Evolutionary conservation across 495 filamentous ascomycete species (phyloP), one percentile per base, ranked within the genome.

Genomic region (Aspergillus indologenus): DNA sequence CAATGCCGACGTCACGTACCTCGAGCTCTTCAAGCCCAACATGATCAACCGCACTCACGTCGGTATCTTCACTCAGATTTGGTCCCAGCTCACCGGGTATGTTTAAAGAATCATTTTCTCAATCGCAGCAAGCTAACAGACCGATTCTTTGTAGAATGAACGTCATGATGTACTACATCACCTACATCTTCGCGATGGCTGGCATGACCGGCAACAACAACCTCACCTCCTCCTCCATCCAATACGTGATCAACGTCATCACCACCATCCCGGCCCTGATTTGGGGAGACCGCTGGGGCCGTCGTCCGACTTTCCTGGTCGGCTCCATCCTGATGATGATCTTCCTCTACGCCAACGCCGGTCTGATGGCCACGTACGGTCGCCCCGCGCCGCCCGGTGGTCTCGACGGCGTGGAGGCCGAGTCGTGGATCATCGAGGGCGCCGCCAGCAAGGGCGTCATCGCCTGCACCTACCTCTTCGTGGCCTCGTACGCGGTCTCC

Each of bases 61-160:
- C 62, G 89, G 90, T 52, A 64, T 92, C 46, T 90, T 90, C 64
- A 89, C 85, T 0, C 90, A 92, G 68, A 88, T 94, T 67, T 93
- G 90, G 90, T 86, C 85, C 24, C 90, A 94, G 65, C 75, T 93
- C 19, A 90, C 88, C 0, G 90, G 90, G 34, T 40, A 40, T 40
- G 34, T 40, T 8, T 11, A 40, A 40, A 4, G 12, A n/a, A 40
- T 15, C 34, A 40, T 14, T 4, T 29, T 29, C 26, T 29, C 3
- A 29, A 29, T 11, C 2, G 2, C 34, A 40, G 34, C n/a, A 40
- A 40, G 34, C 34, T 40, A 40, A 40, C 34, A 7, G 23, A 26
- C 23, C 26, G 29, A 50, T 12, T 15, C 7, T 17, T 0, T 51
- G 3, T 26, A 51, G 48, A 40, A 40, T 40, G 34, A 40, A 40